Base-by-base conservation (phyloP, 176 grass and related monocot genomes). In the Cenchrus purpureus region DNA sequence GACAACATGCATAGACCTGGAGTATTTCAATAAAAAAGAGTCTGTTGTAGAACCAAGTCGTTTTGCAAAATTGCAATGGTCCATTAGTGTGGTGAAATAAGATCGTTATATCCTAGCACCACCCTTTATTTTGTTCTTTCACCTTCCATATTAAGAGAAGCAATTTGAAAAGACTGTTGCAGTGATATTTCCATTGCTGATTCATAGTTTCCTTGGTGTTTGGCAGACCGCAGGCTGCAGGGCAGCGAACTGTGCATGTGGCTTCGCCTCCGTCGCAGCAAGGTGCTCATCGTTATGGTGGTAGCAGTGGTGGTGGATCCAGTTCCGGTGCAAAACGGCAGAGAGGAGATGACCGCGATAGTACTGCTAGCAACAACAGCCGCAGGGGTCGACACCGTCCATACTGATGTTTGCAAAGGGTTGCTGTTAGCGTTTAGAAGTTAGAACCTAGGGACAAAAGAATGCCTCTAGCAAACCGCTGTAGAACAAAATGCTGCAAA, bases 331-430 rank as follows among this genome's bases (percentile, higher is more conserved):
- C 60, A 10, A 86, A 32, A 66, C 59, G 87, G 12, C 83, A 62
- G 20, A 80, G 79, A 61, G 78, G 71, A 50, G 87, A 92, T n/a
- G 75, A 79, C 51, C 64, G 51, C 45, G 65, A 65, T 28, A 54
- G 10, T 65, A 72, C 6, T 42, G 4, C 37, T 4, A 73, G 65
- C 19, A 55, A 68, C 62, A 91, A 25, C 45, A 88, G 74, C 83
- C 80, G 43, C 73, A 79, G 67, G 49, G 76, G 89, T 59, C 68
- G 90, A 3, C 87, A 86, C 71, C 87, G 87, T 10, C 90, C 75
- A 0, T 92, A 89, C 46, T 86, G 83, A 83, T 86, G 11, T 59
- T 37, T 48, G 49, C 60, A 25, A 16, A 2, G 4, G 28, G 8
- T 20, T 1, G 22, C 10, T 86, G 29, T 42, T 31, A 53, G 45